Base-by-base conservation (phyloP, 768 basidiomycete species). In the Termitomyces sp. region DNA sequence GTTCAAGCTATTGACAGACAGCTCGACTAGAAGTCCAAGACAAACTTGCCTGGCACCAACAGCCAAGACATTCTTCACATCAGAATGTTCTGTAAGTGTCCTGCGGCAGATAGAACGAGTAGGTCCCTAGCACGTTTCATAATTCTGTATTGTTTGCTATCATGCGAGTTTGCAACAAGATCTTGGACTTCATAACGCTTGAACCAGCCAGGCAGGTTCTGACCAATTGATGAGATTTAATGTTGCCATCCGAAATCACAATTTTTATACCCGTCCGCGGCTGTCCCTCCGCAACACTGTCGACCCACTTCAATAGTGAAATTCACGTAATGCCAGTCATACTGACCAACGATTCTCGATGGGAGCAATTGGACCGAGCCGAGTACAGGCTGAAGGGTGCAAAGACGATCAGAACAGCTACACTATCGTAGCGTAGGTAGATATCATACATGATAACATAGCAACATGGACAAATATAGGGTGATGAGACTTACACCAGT, bases 81-180 rank as follows among this genome's bases (percentile, higher is more conserved):
- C 58, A 15, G 73, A 73, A 59, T 76, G 70, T 53, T 71, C 72
- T 3, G 68, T 58, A 4, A 76, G 62, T 9, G 64, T 63, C 7
- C 7, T 58, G 58, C 61, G 0, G 71, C 77, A 7, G 71, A 69
- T 14, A 78, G 69, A 37, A 78, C 74, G 10, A 78, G 56, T 21
- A 77, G 67, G 50, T 77, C 74, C 53, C 77, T 75, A 3, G 69
- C 67, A 17, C 75, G 70, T 5, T 73, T 74, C 30, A 71, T 62
- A 33, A 78, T 71, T 19, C 62, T 66, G 60, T 69, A 70, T 46
- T 75, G 72, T 28, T 60, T 65, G 21, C 59, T 56, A 50, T 69
- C 63, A 1, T 50, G 33, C 0, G 76, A 74, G 44, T 76, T 65
- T 3, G 60, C 55, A 3, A 66, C 60, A 3, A 77, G 68, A 59